Conservation (phyloP, 2,329 filamentous ascomycete species). For the Aspergillus sp. region DNA sequence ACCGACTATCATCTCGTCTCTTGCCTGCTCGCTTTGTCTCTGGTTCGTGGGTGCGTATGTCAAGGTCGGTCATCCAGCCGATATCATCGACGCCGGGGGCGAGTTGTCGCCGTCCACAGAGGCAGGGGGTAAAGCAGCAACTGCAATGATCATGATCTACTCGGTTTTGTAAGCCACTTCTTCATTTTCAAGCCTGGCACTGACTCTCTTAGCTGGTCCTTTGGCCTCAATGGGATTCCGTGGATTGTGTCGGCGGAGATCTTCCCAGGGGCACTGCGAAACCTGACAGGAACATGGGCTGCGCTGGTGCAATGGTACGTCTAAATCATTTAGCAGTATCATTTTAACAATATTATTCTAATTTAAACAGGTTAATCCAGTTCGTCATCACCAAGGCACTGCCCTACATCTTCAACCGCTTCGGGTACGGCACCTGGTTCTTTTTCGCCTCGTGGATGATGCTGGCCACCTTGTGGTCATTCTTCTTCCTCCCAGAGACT, state of each 20-base stretch:
- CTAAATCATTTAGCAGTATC: not conserved
- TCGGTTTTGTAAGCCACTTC: conserved; percentile 11
- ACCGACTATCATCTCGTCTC: conserved; percentile 19
- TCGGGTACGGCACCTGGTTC: conserved; percentile 38
- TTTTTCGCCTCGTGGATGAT: conserved; percentile 39
- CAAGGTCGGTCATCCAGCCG: conserved; percentile 18
- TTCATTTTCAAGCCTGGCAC: no score
- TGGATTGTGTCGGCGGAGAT: conserved; percentile 48
- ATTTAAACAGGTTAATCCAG: conserved; percentile 12
- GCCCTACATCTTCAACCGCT: conserved; percentile 41
- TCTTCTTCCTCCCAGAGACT: conserved; percentile 28
- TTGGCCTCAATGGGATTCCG: conserved; percentile 42
- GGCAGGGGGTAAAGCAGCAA: conserved; percentile 19
- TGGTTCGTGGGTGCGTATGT: conserved; percentile 23
- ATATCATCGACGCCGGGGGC: conserved; percentile 9
- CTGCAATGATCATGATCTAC: conserved; percentile 25
- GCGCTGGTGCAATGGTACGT: conserved; percentile 15
- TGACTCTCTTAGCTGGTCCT: conserved; percentile 29
- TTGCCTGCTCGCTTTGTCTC: conserved; percentile 18
- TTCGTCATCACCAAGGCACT: conserved; percentile 42
- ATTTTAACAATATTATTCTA: not conserved
- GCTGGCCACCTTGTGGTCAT: conserved; percentile 39
- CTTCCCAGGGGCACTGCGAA: conserved; percentile 40
- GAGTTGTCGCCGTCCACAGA: conserved; percentile 16
- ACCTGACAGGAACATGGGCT: conserved; percentile 37